Evolutionary conservation across 2,329 filamentous ascomycete species (phyloP).

Genomic region (Moelleriella libera): DNA sequence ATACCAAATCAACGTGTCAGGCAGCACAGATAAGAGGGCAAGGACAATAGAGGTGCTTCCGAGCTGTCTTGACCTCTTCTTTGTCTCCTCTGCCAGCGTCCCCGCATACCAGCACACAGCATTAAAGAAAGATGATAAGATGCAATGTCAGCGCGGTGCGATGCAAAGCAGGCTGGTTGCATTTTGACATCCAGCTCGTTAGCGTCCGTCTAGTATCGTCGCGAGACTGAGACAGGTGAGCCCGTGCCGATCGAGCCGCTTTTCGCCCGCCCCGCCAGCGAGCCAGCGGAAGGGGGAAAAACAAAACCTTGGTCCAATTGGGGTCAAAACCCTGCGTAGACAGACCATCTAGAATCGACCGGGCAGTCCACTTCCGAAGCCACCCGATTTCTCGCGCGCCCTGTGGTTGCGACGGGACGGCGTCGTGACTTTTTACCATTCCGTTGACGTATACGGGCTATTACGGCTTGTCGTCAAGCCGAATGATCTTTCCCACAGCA

Average conservation of each 20-base stretch:
- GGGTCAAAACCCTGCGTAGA: not conserved
- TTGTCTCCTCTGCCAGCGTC: too few relatives aligned
- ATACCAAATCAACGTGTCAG: not conserved
- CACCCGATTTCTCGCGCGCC: not conserved
- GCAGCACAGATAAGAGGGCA: not conserved
- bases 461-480: too few relatives aligned
- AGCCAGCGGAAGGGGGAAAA: not conserved
- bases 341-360: not conserved
- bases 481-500: too few relatives aligned
- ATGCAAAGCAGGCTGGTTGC: not conserved
- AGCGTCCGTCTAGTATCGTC: not conserved
- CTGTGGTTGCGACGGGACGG: too few relatives aligned
- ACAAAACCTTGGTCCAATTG: not conserved
- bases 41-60: not conserved
- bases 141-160: not conserved
- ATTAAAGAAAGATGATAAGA: not conserved
- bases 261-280: not conserved
- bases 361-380: not conserved
- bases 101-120: not conserved
- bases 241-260: not conserved
- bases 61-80: not conserved
- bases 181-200: too few relatives aligned
- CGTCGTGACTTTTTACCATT: too few relatives aligned
- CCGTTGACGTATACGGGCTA: too few relatives aligned
- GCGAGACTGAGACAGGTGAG: not conserved